Percentiles rank a stretch among this genome's conserved stretches.
phyloP scores from a whole-genome alignment of 2,329 filamentous ascomycete genomes.

The Stachybotrys elegans region DNA sequence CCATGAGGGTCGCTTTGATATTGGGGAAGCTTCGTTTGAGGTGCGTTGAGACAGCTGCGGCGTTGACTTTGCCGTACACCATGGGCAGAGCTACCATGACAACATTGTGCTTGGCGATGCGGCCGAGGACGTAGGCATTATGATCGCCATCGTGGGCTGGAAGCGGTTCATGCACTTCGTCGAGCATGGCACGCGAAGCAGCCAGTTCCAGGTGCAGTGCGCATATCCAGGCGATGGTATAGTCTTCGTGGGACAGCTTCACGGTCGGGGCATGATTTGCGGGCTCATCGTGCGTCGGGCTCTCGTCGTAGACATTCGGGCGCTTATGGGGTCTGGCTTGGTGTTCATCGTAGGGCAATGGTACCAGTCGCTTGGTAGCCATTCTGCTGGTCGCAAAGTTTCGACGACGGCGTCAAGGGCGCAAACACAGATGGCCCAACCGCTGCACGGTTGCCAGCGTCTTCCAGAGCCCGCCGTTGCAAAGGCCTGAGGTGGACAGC shows the following conservation, averaged over 20 bases:
- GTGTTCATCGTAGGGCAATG: too few species aligned
- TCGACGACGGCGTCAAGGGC: too few species aligned
- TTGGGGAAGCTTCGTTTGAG: constrained; percentile 10
- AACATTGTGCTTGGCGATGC: constrained; percentile 10
- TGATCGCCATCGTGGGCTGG: constrained; percentile 1
- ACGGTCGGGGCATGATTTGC: too few species aligned
- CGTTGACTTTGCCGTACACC: constrained; percentile 8
- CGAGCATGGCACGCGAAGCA: constrained; percentile 12
- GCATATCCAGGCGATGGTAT: constrained; percentile 15
- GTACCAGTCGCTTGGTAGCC: too few species aligned
- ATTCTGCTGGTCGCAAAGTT: too few species aligned
- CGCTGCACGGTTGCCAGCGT: too few species aligned
- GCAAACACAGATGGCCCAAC: too few species aligned
- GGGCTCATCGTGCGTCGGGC: too few species aligned
- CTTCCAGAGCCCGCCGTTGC: too few species aligned
- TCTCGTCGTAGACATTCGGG: too few species aligned
- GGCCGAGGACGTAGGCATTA: constrained; percentile 12
- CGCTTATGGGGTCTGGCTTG: too few species aligned
- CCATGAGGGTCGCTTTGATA: constrained; percentile 12
- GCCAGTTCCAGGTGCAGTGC: constrained; percentile 12
- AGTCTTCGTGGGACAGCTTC: constrained; percentile 4
- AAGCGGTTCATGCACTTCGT: constrained; percentile 8
- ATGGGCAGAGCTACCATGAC: constrained; percentile 11
- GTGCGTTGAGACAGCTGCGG: constrained; percentile 8
- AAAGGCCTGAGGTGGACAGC: too few species aligned